These are phyloP conservation scores for Simplicillium sp. DNA, from an alignment of 2,329 filamentous ascomycete genomes.

Conservation along the genomic window DNA sequence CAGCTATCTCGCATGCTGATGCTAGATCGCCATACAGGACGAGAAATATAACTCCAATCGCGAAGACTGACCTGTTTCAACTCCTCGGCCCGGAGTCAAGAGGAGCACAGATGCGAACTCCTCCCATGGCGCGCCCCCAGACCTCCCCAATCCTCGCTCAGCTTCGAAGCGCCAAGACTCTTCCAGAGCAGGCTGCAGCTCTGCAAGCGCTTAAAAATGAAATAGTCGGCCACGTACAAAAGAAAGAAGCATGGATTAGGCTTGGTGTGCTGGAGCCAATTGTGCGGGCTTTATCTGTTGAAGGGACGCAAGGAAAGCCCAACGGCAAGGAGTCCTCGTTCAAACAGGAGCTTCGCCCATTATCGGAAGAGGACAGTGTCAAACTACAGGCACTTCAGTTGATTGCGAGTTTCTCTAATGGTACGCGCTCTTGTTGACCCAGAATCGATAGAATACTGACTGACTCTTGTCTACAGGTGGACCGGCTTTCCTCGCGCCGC, in stretches of 20 bases:
- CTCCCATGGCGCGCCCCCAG: conserved; percentile 43
- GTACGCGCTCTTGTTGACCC: conserved; percentile 35
- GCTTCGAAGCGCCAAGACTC: conserved; percentile 43
- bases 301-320: conserved; percentile 19
- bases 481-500: conserved; percentile 64
- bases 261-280: conserved; percentile 57
- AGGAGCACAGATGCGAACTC: too few relatives aligned
- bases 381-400: conserved; percentile 75
- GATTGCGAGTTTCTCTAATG: conserved; percentile 76
- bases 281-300: conserved; percentile 33
- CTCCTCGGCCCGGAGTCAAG: too few relatives aligned
- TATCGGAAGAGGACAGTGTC: conserved; percentile 56
- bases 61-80: too few relatives aligned
- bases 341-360: conserved; percentile 21
- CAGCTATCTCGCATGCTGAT: too few relatives aligned
- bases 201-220: conserved; percentile 78
- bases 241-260: conserved; percentile 71
- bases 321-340: conserved; percentile 29
- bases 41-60: too few relatives aligned
- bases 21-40: too few relatives aligned
- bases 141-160: conserved; percentile 45
- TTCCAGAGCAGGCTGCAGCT: conserved; percentile 44
- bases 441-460: neutral
- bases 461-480: conserved; percentile 48
- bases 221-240: conserved; percentile 76